phyloP scores from a whole-genome alignment of 2,329 filamentous ascomycete species.

The Elsinoe arachidis region DNA sequence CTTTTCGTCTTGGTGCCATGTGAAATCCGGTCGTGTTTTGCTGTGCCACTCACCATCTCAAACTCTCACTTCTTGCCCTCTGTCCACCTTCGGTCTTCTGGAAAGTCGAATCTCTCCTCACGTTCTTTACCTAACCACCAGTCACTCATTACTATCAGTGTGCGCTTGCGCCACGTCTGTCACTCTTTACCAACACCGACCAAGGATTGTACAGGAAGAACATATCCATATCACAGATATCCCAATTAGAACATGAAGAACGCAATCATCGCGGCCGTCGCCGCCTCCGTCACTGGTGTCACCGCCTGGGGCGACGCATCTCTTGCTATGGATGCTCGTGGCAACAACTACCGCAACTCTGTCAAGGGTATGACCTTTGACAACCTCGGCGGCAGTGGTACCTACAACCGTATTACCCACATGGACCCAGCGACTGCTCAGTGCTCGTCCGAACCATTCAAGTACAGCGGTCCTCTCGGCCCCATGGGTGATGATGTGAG shows the following conservation, averaged over 20 bases:
- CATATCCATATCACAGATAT: conserved; percentile 4
- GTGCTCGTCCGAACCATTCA: conserved; percentile 46
- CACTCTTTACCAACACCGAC: conserved; percentile 10
- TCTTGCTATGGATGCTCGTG: conserved; percentile 28
- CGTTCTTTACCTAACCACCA: conserved; percentile 15
- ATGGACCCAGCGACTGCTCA: conserved; percentile 50
- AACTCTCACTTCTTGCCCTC: not conserved
- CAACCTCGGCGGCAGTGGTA: conserved; percentile 37
- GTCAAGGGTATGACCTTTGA: conserved; percentile 60
- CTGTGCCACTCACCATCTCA: not conserved
- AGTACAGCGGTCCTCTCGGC: conserved; percentile 53
- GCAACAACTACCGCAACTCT: conserved; percentile 59
- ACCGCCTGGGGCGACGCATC: conserved; percentile 22
- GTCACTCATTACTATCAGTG: conserved; percentile 16
- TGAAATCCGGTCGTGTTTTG: conserved; percentile 4
- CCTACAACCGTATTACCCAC: conserved; percentile 54
- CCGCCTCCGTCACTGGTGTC: conserved; percentile 15
- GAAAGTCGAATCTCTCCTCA: conserved; percentile 9
- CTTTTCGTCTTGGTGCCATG: not conserved
- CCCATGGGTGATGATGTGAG: conserved; percentile 64
- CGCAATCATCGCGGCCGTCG: conserved; percentile 15
- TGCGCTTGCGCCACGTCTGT: conserved; percentile 13
- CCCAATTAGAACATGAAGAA: conserved; percentile 14
- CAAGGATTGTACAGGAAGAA: not conserved
- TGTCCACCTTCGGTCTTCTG: conserved; percentile 6